phyloP scores from a whole-genome alignment of 495 filamentous ascomycete species.

The Penicillium coprophilum region DNA sequence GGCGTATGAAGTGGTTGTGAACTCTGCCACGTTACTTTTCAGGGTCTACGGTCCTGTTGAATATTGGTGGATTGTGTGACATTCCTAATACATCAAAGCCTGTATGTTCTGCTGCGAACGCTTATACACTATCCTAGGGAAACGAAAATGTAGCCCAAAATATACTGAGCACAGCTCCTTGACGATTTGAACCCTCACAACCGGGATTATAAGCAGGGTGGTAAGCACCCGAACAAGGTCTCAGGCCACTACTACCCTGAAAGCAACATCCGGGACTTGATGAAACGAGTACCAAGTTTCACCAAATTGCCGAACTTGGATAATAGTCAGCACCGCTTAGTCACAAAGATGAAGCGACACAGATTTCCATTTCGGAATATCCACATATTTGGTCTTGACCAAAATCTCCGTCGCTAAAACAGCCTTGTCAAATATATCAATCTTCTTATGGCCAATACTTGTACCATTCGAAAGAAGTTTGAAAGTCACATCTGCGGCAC shows the following conservation, averaged over 20 bases:
- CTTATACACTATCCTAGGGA: no score
- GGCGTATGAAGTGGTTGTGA: slow-evolving; percentile 15
- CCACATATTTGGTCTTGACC: slow-evolving; percentile 12
- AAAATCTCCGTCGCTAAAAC: slow-evolving; percentile 5
- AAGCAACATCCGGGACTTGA: background rate
- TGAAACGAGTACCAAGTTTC: background rate
- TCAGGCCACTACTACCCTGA: no score
- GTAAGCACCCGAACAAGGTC: no score
- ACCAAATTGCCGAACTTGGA: background rate
- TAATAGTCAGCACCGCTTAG: background rate
- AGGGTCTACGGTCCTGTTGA: background rate
- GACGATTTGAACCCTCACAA: no score
- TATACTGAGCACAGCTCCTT: no score
- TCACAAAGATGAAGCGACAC: slow-evolving; percentile 10
- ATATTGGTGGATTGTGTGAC: background rate
- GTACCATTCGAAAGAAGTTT: slow-evolving; percentile 14
- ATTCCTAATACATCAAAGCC: no score
- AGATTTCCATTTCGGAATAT: slow-evolving; percentile 8
- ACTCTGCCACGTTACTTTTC: background rate
- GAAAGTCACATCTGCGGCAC: slow-evolving; percentile 5
- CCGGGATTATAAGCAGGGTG: no score
- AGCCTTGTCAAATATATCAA: slow-evolving; percentile 10
- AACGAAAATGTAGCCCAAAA: no score
- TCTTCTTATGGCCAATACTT: slow-evolving; percentile 17
- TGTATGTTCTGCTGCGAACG: background rate